Conservation (phyloP, 2,329 filamentous ascomycete species). For the Penicillium concentricum region DNA sequence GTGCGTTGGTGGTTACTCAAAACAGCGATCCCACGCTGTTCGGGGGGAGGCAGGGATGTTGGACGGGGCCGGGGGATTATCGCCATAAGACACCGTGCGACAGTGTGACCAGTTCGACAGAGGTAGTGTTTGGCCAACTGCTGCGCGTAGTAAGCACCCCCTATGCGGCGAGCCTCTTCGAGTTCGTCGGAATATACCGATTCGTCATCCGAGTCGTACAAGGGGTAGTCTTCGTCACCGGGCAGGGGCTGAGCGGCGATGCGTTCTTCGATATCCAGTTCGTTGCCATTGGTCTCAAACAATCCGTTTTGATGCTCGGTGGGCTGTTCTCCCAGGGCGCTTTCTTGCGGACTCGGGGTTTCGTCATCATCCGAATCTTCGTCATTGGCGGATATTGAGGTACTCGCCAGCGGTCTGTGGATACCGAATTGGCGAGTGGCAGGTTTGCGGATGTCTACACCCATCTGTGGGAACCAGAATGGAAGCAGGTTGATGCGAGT, state of each 20-base stretch:
- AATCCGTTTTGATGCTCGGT: constrained; percentile 43
- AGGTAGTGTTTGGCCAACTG: constrained; percentile 57
- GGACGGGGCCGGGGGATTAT: constrained; percentile 55
- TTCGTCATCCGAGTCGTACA: constrained; percentile 91
- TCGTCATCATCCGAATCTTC: constrained; percentile 72
- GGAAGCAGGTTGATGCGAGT: constrained; percentile 84
- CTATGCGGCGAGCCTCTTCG: constrained; percentile 73
- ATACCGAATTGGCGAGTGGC: constrained; percentile 88
- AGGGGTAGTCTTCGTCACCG: constrained; percentile 69
- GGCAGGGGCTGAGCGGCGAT: constrained; percentile 61
- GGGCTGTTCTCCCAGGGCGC: constrained; percentile 1
- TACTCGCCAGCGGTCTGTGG: constrained; percentile 71
- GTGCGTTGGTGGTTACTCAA: constrained; percentile 43
- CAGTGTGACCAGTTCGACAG: constrained; percentile 47
- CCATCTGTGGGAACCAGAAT: constrained; percentile 99
- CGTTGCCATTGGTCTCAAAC: constrained; percentile 48
- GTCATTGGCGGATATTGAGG: constrained; percentile 73
- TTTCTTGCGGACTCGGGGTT: constrained; percentile 9
- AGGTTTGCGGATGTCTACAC: constrained; percentile 94
- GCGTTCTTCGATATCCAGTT: constrained; percentile 78
- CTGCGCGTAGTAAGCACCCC: constrained; percentile 72
- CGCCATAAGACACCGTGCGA: constrained; percentile 49
- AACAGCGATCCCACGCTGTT: constrained; percentile 39
- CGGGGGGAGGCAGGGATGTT: constrained; percentile 39
- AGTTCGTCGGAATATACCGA: constrained; percentile 72